Evolutionary conservation across 768 basidiomycete genomes (phyloP), one percentile per base, ranked within the genome.

Genomic region (Termitomyces titanicus): DNA sequence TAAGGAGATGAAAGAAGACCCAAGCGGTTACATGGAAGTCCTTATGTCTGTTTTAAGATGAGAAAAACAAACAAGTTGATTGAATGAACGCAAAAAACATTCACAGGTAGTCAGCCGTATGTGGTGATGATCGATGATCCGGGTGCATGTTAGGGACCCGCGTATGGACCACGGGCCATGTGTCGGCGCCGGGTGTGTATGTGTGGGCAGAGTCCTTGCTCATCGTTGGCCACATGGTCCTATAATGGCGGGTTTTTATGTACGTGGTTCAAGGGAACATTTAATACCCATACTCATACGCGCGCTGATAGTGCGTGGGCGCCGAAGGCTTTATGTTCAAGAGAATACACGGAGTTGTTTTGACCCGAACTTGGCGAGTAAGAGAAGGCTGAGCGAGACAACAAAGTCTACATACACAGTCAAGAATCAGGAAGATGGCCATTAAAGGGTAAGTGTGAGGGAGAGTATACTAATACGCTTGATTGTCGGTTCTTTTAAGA

Each of bases 141-240:
- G 58, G 40, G 43, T 51, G 40, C n/a, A 15, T 49, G 40, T 44
- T 52, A 51, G 27, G 48, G 59, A 60, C 51, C 59, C 53, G 53
- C 59, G 59, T 60, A 53, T 37, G 5, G n/a, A n/a, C n/a, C 17
- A 15, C 24, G 17, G 47, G 47, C 53, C 51, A 37, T 49, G 24
- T 49, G 47, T 44, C 42, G 24, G 47, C 33, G 47, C 33, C 54
- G 40, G 18, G 40, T 55, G 38, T 33, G 29, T 40, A 48, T 24
- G 29, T 34, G 40, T 40, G 38, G 1, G 29, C 22, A 46, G 42
- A 47, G 31, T 47, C 49, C 51, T 44, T 31, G 45, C 37, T 47
- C 38, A 53, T 47, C 20, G 42, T 47, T 40, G 48, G 42, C 37
- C 59, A 54, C 55, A 60, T 60, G 59, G 44, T 47, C 12, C 42